Conservation (phyloP, 192 early-diverging fungal species). For the Physocladia obscura region DNA sequence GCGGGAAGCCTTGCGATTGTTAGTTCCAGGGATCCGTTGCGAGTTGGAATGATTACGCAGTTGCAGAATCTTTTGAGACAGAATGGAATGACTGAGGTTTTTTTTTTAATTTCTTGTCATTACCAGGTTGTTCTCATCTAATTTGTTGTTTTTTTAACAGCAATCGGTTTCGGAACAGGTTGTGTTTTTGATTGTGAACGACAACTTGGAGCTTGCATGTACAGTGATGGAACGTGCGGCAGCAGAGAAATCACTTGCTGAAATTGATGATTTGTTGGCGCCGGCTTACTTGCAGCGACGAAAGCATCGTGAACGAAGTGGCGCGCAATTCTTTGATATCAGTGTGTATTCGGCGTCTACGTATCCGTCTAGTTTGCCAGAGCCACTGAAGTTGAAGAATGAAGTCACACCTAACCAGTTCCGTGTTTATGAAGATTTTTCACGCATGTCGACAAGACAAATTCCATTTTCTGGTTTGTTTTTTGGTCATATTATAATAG, state of each 20-base stretch:
- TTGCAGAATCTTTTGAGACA: slow-evolving; percentile 69
- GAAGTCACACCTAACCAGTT: slow-evolving; percentile 70
- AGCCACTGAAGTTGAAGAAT: slow-evolving; percentile 80
- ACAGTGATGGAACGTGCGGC: slow-evolving; percentile 94
- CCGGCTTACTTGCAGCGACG: slow-evolving; percentile 70
- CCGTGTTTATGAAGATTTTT: slow-evolving; percentile 51
- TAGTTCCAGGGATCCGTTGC: slow-evolving; percentile 89
- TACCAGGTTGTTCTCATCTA: background rate
- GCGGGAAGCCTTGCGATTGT: slow-evolving; percentile 82
- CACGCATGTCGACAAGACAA: slow-evolving; percentile 20
- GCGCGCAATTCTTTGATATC: slow-evolving; percentile 90
- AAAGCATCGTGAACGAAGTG: slow-evolving; percentile 86
- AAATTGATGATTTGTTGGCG: slow-evolving; percentile 84
- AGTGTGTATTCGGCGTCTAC: slow-evolving; percentile 71
- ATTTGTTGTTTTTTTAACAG: slow-evolving; percentile 13
- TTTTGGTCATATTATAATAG: background rate
- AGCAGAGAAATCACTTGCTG: slow-evolving; percentile 90
- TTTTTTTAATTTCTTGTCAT: background rate
- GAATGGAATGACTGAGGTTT: slow-evolving; percentile 74
- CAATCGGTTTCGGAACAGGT: slow-evolving; percentile 80
- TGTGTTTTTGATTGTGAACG: slow-evolving; percentile 78
- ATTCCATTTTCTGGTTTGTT: background rate
- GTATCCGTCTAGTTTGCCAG: slow-evolving; percentile 85
- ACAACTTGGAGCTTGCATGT: slow-evolving; percentile 93
- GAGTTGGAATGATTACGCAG: slow-evolving; percentile 76